Percentiles rank a stretch among this genome's conserved stretches.
Conservation (phyloP, 108 stramenopile genomes). For the Cyclostephanos tholiformis region DNA sequence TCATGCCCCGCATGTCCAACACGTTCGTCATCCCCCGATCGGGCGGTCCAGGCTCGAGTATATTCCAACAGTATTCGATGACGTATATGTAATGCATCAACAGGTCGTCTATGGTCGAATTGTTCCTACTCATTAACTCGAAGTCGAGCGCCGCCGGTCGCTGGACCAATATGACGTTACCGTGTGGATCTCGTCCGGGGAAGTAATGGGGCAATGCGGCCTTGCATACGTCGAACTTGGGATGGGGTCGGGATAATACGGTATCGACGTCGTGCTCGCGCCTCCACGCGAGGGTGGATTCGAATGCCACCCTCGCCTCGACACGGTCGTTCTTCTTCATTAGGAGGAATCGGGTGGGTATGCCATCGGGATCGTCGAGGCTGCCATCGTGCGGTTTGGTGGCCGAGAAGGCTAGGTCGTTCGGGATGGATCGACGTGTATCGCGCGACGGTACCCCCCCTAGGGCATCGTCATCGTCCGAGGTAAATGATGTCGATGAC, state of each 20-base stretch:
- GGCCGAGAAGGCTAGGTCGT: conserved; percentile 42
- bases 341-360: conserved; percentile 65
- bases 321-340: conserved; percentile 70
- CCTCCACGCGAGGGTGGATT: conserved; percentile 65
- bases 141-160: conserved; percentile 60
- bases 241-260: conserved; percentile 61
- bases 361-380: conserved; percentile 68
- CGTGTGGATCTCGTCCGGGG: conserved; percentile 62
- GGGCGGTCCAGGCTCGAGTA: conserved; percentile 62
- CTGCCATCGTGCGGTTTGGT: conserved; percentile 63
- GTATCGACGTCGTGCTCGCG: conserved; percentile 60
- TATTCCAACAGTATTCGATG: conserved; percentile 82
- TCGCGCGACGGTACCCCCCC: too few species aligned
- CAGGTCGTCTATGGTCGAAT: conserved; percentile 63
- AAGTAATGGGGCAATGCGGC: conserved; percentile 65
- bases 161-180: conserved; percentile 65
- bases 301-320: conserved; percentile 55
- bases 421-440: not conserved
- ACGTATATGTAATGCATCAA: conserved; percentile 73
- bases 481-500: too few species aligned
- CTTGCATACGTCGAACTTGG: conserved; percentile 73
- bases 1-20: conserved; percentile 70
- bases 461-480: too few species aligned
- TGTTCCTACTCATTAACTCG: conserved; percentile 52
- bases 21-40: conserved; percentile 75